Base-by-base conservation (phyloP, 345 rosid species). In the Hirschfeldia incana region DNA sequence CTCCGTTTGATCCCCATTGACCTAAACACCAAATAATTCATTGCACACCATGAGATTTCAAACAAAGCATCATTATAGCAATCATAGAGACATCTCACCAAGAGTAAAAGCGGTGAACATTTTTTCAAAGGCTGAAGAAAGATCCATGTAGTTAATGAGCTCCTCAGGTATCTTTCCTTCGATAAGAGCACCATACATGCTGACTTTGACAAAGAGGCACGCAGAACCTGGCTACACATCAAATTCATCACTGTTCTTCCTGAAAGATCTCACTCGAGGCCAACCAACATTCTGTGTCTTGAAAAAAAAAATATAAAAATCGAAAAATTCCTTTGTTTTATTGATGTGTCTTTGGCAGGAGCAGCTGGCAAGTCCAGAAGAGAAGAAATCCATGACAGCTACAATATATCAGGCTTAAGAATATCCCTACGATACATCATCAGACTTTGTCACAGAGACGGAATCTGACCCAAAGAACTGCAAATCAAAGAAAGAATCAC, bases 391-490 rank as follows among this genome's bases (percentile, higher is more conserved):
- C 98, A 90, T 93, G 53, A 95, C 86, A 5, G 86, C 97, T 9
- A 97, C 98, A 95, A 93, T 11, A 91, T 78, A 75, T 95, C 96
- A 82, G 98, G 98, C 83, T 91, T 91, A 33, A 95, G 86, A 4
- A 90, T 42, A 77, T 95, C 98, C 99, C 98, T n/a, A 95, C 10
- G 94, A 76, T 21, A 81, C 64, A 76, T 95, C 97, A 71, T 95
- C 98, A 28, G 93, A 87, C 71, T n/a, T n/a, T 70, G 99, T 95
- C 7, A 93, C 89, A 42, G 97, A 91, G 57, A 95, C 83, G 77
- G 91, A 95, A 88, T 95, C 97, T 10, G 96, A 86, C 53, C 98
- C 97, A 80, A 78, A 93, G 85, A 95, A 98, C 98, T 95, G 76
- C 36, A 37, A 37, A 83, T 57, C 9, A 66, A 83, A 72, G 27